phyloP scores from a whole-genome alignment of 164 flowering plant species.

The Magnolia sinica region DNA sequence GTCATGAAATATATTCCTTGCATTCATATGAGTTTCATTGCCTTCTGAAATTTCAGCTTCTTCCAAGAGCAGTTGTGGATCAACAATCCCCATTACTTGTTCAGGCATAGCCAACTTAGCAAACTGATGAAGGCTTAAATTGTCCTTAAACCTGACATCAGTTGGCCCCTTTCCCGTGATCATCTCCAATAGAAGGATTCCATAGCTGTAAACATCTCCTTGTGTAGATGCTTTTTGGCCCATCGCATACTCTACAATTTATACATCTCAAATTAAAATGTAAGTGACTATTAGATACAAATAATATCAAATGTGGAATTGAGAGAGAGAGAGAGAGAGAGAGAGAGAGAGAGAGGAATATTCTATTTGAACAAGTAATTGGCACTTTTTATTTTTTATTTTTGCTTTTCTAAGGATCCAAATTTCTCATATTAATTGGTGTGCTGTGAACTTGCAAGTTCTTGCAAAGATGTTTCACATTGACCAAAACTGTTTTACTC shows the following conservation, averaged over 20 bases:
- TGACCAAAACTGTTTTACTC: too few relatives aligned
- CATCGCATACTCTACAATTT: conserved; percentile 24
- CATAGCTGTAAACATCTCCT: conserved; percentile 32
- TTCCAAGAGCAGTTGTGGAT: neutral
- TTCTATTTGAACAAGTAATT: too few relatives aligned
- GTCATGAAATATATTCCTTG: neutral
- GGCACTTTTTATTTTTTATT: too few relatives aligned
- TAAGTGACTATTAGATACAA: too few relatives aligned
- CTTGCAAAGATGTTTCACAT: too few relatives aligned
- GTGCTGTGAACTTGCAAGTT: too few relatives aligned
- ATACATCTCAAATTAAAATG: neutral
- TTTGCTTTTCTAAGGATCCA: too few relatives aligned
- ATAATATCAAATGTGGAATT: too few relatives aligned
- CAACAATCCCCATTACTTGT: neutral
- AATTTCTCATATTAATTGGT: too few relatives aligned
- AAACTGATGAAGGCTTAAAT: neutral
- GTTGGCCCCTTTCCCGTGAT: conserved; percentile 3
- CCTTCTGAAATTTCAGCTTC: neutral
- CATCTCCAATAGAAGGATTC: conserved; percentile 22
- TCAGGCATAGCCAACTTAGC: neutral
- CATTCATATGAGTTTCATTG: neutral
- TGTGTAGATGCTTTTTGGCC: conserved; percentile 16
- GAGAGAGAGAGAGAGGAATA: too few relatives aligned
- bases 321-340: too few relatives aligned
- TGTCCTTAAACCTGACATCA: conserved; percentile 1